Evolutionary conservation across 2,329 filamentous ascomycete genomes (phyloP), one percentile per base, ranked within the genome.

Genomic region (Trichoderma semiorbis): DNA sequence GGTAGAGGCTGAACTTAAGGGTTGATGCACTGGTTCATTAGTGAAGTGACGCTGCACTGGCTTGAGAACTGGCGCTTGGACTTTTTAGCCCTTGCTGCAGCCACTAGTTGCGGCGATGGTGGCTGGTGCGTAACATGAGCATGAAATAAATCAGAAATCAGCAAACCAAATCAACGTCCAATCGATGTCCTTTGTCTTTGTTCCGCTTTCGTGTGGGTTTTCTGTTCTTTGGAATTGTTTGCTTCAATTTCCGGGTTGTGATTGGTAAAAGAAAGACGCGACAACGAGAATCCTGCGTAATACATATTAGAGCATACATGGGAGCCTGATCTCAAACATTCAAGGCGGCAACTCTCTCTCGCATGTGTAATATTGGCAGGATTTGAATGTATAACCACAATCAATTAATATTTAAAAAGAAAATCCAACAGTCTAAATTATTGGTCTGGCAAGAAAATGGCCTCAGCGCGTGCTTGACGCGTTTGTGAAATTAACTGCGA

Each of bases 121-220:
- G 66, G 66, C 55, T 68, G 65, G 65, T 68, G 65, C 65, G 43
- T 36, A 24, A 30, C 53, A 58, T 18, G 53, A 57, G 24, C 53
- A 30, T 28, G 26, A 57, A 12, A 53, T 11, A 14, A 53, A 53
- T 24, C 47, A 53, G 21, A 21, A 21, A n/a, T 14, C 12, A 34
- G 32, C 32, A 36, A 36, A 36, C 26, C 7, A n/a, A 18, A 14
- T 4, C 24, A 57, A 30, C 53, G 18, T 3, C 53, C 53, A 28
- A 57, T 57, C 3, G 3, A 57, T 60, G 57, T 11, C 18, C 21
- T 24, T 34, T 21, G 39, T 10, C 32, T 24, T 21, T 34, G 39
- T 43, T 18, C 43, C 43, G 4, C 8, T 12, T 21, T 50, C 43
- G 10, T 5, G 3, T 1, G 43, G 8, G n/a, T 0, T 43, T 43